Conservation (phyloP, 1,284 basidiomycete genomes). For the Volvariella surrecta region DNA sequence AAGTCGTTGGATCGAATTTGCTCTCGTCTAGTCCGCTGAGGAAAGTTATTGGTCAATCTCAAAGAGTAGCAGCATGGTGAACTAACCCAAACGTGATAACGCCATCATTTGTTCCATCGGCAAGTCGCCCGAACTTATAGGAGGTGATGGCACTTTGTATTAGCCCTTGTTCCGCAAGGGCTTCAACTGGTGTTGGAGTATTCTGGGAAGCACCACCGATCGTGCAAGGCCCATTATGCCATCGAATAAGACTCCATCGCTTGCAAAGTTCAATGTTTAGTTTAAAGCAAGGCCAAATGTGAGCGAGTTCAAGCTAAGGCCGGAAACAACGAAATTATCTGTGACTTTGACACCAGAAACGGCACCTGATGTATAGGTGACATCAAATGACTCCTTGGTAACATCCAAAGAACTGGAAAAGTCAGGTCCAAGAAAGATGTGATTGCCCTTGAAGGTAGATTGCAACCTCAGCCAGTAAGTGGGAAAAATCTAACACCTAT, state of each 20-base stretch:
- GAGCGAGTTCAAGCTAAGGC: conserved; percentile 52
- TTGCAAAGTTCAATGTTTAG: conserved; percentile 62
- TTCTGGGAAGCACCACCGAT: conserved; percentile 65
- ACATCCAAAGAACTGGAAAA: conserved; percentile 63
- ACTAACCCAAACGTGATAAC: conserved; percentile 68
- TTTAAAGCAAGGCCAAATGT: conserved; percentile 63
- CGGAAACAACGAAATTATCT: conserved; percentile 66
- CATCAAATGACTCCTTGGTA: conserved; percentile 46
- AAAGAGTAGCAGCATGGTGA: neutral
- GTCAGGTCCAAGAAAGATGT: conserved; percentile 57
- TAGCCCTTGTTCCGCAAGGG: conserved; percentile 51
- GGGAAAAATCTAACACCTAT: conserved; percentile 20
- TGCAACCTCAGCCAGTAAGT: conserved; percentile 10
- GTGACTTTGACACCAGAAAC: conserved; percentile 60
- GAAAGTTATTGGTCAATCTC: conserved; percentile 4
- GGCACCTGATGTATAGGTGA: conserved; percentile 72
- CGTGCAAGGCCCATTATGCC: conserved; percentile 81
- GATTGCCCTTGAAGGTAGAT: conserved; percentile 40
- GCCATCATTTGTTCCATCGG: conserved; percentile 71
- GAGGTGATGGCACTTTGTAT: conserved; percentile 69
- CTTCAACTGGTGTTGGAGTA: conserved; percentile 67
- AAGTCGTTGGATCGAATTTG: conserved; percentile 52
- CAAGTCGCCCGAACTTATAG: conserved; percentile 72
- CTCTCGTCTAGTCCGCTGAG: conserved; percentile 54
- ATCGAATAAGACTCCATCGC: conserved; percentile 53